A percentile compares a stretch with the other conserved stretches of the same genome.
Conservation (phyloP, 768 basidiomycete genomes). For the Mycena amicta region DNA sequence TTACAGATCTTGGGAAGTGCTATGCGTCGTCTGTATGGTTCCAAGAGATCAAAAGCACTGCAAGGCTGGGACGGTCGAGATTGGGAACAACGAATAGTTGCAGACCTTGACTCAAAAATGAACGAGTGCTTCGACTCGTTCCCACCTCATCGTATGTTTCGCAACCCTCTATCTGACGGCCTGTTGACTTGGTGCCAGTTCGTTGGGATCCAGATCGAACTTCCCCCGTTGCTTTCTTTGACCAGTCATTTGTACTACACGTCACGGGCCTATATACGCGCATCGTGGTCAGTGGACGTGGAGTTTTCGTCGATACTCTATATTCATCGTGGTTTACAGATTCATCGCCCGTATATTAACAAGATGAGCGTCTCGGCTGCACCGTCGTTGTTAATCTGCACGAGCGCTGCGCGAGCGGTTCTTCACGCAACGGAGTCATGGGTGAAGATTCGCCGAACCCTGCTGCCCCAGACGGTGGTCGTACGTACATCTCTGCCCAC, state of each 20-base stretch:
- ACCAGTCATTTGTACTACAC: background rate
- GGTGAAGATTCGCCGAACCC: background rate
- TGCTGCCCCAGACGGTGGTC: background rate
- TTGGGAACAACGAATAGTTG: background rate
- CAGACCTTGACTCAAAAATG: constrained; percentile 4
- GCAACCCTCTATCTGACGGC: background rate
- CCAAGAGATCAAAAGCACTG: background rate
- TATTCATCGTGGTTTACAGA: background rate
- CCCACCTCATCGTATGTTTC: constrained; percentile 1
- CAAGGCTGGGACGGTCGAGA: background rate
- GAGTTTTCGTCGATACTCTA: background rate
- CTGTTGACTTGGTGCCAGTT: background rate
- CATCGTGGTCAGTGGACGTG: background rate
- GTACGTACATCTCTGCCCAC: background rate
- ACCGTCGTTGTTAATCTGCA: constrained; percentile 2
- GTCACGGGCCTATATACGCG: background rate
- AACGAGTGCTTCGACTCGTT: constrained; percentile 1
- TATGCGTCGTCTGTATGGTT: background rate
- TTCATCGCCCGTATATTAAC: constrained; percentile 1
- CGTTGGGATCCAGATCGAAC: background rate
- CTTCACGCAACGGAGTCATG: background rate
- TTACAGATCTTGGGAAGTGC: background rate
- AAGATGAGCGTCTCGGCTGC: background rate
- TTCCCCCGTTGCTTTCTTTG: background rate
- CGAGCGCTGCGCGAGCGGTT: background rate